Base-by-base conservation (phyloP, 495 filamentous ascomycete species). In the Trichocladium uniseriatum region DNA sequence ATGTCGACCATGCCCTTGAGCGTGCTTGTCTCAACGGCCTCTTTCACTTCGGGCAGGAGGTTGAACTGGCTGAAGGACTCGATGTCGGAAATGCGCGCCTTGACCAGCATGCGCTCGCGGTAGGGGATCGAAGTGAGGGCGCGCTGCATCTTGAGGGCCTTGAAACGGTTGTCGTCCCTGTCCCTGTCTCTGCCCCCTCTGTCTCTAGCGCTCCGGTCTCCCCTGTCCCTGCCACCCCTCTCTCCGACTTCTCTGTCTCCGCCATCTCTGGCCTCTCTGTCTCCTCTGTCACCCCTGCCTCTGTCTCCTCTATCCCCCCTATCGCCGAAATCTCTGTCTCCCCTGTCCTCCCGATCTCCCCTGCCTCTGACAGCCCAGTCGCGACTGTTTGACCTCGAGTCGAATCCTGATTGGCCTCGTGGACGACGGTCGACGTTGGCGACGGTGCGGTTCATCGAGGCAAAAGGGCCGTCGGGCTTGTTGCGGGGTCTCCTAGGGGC, bases 141-240 rank as follows among this genome's bases (percentile, higher is more conserved):
- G 38, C 82, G 81, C 63, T 92, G 89, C 92, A 98, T 98, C 69
- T 92, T 97, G 66, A 98, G 71, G 7, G 92, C 91, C 63, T 94
- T 89, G 62, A 73, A 74, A 18, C 66, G 59, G 51, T 69, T 61
- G 49, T 68, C 65, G 59, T 76, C 58, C 52, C 29, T 50, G 35
- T 62, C 49, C 18, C 64, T 66, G 51, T 56, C 69, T 45, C 47
- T 51, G 40, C 51, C 29, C 64, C 63, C 42, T 62, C 31, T 57
- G 20, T 49, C 53, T 34, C 51, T 55, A 22, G 34, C 7, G 4
- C 20, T 31, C 14, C 62, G 47, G 49, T 68, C 65, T 58, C 75
- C 58, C 52, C 29, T 50, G 35, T 62, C 49, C 18, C 64, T 66
- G 51, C 55, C 69, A 44, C 47, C 50, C 38, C 51, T 28, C 64